Evolutionary conservation across 192 early-diverging fungal genomes (phyloP).

Genomic region (Podila epigama): DNA sequence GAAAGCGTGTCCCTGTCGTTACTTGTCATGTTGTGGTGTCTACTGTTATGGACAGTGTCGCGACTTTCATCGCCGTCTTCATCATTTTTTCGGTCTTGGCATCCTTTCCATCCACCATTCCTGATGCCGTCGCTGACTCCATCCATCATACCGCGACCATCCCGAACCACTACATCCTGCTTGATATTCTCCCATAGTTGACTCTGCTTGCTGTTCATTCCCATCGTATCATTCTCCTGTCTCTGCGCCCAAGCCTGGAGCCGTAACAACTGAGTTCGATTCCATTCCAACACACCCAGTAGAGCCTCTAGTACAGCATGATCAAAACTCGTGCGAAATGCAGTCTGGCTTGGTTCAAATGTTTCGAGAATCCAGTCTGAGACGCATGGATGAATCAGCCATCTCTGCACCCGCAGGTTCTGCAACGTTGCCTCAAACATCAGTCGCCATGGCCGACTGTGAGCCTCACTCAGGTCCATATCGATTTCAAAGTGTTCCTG

Average conservation of each 20-base stretch:
- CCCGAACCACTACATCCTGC: neutral
- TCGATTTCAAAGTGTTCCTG: slow-evolving; percentile 27
- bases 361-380: slow-evolving; percentile 24
- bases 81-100: neutral
- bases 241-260: slow-evolving; percentile 6
- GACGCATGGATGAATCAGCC: slow-evolving; percentile 14
- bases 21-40: neutral
- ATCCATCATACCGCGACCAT: neutral
- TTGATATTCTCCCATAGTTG: slow-evolving; percentile 28
- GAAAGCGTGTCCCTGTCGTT: neutral
- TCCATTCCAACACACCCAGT: slow-evolving; percentile 16
- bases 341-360: slow-evolving; percentile 4
- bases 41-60: neutral
- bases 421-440: slow-evolving; percentile 23
- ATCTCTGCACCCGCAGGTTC: neutral
- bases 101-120: neutral
- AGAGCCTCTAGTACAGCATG: slow-evolving; percentile 29
- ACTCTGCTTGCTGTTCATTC: neutral
- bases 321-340: slow-evolving; percentile 36
- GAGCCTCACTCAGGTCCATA: slow-evolving; percentile 14
- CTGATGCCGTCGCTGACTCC: neutral
- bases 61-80: neutral
- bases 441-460: slow-evolving; percentile 11
- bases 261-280: slow-evolving; percentile 10
- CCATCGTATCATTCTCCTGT: slow-evolving; percentile 13